Evolutionary conservation across 208 protist species (phyloP).

Genomic region (Trypanosoma lewisi): DNA sequence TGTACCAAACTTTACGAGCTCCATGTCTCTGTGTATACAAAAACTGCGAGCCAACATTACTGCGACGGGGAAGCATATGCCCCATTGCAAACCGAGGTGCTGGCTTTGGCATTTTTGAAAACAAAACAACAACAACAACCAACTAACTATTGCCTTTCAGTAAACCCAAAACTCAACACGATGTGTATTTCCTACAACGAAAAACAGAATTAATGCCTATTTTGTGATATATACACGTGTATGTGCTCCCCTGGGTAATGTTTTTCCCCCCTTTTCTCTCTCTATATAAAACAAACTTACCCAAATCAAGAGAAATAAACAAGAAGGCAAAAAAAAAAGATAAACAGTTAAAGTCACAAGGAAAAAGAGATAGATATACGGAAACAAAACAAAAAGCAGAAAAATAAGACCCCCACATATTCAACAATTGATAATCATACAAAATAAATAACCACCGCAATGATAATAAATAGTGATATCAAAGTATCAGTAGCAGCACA

Average conservation of each 20-base stretch:
- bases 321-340: slow-evolving; percentile 21
- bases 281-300: no score
- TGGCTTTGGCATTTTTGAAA: slow-evolving; percentile 37
- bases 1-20: slow-evolving; percentile 71
- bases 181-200: background rate
- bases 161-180: background rate
- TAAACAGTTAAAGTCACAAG: background rate
- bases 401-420: background rate
- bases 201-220: no score
- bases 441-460: background rate
- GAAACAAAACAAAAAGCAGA: slow-evolving; percentile 7
- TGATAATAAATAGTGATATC: no score
- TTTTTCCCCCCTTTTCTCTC: no score
- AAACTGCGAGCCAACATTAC: slow-evolving; percentile 80
- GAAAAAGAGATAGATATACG: background rate
- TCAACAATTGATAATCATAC: background rate
- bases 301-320: no score
- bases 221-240: no score
- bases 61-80: slow-evolving; percentile 50
- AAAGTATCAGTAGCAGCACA: background rate
- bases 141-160: background rate
- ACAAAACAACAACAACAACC: background rate
- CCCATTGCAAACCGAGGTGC: slow-evolving; percentile 43
- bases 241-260: no score
- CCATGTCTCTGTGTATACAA: slow-evolving; percentile 77